Conservation (phyloP, 768 basidiomycete genomes). For the Clitopilus hobsonii region DNA sequence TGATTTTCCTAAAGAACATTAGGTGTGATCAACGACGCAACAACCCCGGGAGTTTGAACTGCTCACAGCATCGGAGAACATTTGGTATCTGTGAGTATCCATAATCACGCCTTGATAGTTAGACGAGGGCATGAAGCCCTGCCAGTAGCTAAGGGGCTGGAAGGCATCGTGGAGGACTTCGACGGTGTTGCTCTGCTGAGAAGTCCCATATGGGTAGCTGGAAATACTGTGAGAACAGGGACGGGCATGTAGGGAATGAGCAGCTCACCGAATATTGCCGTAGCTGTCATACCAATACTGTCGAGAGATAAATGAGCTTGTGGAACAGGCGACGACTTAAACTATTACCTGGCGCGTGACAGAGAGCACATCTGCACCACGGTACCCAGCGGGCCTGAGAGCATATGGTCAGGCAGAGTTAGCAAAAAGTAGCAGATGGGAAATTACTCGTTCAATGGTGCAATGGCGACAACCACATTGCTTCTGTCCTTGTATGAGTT, state of each 20-base stretch:
- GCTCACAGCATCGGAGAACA: constrained; percentile 59
- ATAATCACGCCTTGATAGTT: constrained; percentile 63
- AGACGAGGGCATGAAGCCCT: constrained; percentile 51
- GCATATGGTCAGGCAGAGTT: not conserved
- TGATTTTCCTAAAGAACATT: constrained; percentile 33
- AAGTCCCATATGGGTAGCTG: constrained; percentile 30
- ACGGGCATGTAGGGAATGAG: not conserved
- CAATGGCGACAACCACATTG: constrained; percentile 60
- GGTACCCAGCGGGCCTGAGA: constrained; percentile 70
- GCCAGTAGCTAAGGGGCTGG: constrained; percentile 69
- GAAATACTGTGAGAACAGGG: constrained; percentile 8
- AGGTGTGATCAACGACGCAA: not conserved
- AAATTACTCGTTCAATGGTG: constrained; percentile 71
- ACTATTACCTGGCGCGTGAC: constrained; percentile 36
- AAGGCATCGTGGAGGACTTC: constrained; percentile 78
- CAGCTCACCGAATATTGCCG: constrained; percentile 59
- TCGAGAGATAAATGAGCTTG: constrained; percentile 10
- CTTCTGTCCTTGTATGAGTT: constrained; percentile 50
- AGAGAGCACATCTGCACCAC: constrained; percentile 44
- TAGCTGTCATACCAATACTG: constrained; percentile 76
- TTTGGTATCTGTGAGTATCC: constrained; percentile 78
- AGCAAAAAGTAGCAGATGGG: not conserved
- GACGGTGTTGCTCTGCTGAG: constrained; percentile 55
- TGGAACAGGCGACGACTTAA: not conserved
- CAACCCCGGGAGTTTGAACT: too few relatives aligned